A percentile compares a stretch with the other conserved stretches of the same genome.
phyloP scores from a whole-genome alignment of 305 asterid species.

The Rubia balearica region DNA sequence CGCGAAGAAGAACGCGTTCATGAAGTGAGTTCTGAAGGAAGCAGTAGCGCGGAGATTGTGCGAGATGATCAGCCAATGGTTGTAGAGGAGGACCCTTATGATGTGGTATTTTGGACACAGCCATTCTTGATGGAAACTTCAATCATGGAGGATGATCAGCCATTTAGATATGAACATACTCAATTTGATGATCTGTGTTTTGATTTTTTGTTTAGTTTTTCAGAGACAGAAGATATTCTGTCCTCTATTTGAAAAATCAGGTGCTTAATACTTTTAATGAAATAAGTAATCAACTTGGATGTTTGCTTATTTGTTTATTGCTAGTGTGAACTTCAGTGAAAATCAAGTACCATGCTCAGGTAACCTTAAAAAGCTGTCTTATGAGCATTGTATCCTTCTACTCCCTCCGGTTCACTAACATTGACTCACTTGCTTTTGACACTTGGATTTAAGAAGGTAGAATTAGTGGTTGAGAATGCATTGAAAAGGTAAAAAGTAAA shows the following conservation, averaged over 20 bases:
- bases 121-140: slow-evolving; percentile 10
- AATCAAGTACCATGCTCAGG: neutral
- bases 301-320: neutral
- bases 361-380: neutral
- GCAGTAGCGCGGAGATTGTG: neutral
- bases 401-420: too few relatives aligned
- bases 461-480: too few relatives aligned
- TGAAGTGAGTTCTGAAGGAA: neutral
- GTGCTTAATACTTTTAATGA: neutral
- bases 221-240: slow-evolving; percentile 6
- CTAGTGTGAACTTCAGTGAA: neutral
- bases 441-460: too few relatives aligned
- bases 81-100: neutral
- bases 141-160: slow-evolving; percentile 3
- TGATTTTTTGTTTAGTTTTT: slow-evolving; percentile 1
- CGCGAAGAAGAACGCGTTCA: slow-evolving; percentile 1
- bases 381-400: too few relatives aligned
- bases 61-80: neutral
- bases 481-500: too few relatives aligned
- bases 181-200: neutral
- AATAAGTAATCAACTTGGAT: neutral
- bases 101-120: slow-evolving; percentile 8
- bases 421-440: too few relatives aligned
- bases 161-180: neutral
- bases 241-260: neutral